Evolutionary conservation across 2,329 filamentous ascomycete genomes (phyloP), one percentile per base, ranked within the genome.

Genomic region (Penicillium corylophilum): DNA sequence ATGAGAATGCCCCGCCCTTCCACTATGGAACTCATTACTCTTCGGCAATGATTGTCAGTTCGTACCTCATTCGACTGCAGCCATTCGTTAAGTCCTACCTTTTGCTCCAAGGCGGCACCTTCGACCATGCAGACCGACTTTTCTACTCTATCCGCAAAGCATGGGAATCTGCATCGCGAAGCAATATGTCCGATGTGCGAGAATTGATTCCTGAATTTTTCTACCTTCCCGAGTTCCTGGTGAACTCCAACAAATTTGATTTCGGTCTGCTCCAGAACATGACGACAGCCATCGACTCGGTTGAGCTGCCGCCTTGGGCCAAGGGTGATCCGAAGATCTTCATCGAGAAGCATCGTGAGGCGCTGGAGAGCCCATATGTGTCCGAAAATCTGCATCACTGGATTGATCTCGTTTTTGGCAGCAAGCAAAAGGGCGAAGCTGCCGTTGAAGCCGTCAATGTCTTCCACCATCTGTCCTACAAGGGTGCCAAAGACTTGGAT

Each of bases 1-100:
- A 96, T 59, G 74, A 78, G 38, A 80, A 79, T 50, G 79, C 81
- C 41, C 87, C 89, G 0, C 89, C 94, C 0, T 99, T 96, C 69
- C 94, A 99, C 68, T 99, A 97, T 62, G 94, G 94, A 16, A 99
- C 95, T 0, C 95, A 99, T 69, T 99, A 99, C 71, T 97, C 94
- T 1, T 97, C 94, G 2, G 94, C 94, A 7, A 99, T 97, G 94
- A 96, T 96, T 53, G 94, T 99, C 6, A 91, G 91, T 12, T 96
- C 92, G 0, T 99, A 96, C 65, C 81, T 99, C 36, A 96, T 99
- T 64, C 87, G 94, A 16, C 79, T 99, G 15, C 93, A 96, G 45
- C 94, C 94, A 0, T 99, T 97, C 68, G 93, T 96, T 22, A 90
- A 97, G 62, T 96, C 94, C 0, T 97, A 95, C 66, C 83, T 97